Evolutionary conservation across 768 basidiomycete species (phyloP).

Genomic region (Serendipita vermifera): DNA sequence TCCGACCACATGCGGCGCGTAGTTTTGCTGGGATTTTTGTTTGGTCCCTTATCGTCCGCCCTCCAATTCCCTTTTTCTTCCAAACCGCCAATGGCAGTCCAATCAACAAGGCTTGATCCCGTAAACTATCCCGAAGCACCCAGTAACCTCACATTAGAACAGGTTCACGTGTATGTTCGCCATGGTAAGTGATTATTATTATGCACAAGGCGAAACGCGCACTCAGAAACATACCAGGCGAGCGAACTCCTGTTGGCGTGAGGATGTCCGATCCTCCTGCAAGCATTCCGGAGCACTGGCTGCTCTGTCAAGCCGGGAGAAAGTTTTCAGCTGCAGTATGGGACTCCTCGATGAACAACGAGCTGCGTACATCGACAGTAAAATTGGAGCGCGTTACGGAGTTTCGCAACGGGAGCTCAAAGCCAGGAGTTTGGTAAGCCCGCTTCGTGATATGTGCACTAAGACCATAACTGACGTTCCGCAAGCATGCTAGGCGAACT

Average conservation of each 20-base stretch:
- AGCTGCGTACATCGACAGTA: conserved; percentile 22
- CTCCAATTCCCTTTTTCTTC: neutral
- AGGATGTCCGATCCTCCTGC: conserved; percentile 50
- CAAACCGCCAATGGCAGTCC: neutral
- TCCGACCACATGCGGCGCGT: too few species aligned
- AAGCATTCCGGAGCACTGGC: conserved; percentile 52
- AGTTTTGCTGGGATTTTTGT: too few species aligned
- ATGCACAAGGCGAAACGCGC: too few species aligned
- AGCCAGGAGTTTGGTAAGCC: conserved; percentile 52
- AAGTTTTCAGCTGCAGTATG: conserved; percentile 18
- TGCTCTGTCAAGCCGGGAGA: conserved; percentile 18
- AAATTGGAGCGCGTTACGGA: conserved; percentile 34
- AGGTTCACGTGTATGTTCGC: conserved; percentile 62
- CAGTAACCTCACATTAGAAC: conserved; percentile 41
- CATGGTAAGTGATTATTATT: conserved; percentile 49
- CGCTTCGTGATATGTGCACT: neutral
- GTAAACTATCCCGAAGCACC: conserved; percentile 49
- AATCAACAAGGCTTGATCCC: conserved; percentile 32
- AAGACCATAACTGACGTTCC: neutral
- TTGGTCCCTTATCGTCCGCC: neutral
- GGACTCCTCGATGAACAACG: conserved; percentile 12
- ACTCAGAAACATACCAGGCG: conserved; percentile 34
- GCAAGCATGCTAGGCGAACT: conserved; percentile 55
- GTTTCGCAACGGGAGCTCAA: conserved; percentile 37
- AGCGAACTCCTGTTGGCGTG: conserved; percentile 62